These are phyloP conservation scores for Lachnellula arida DNA, from an alignment of 2,329 filamentous ascomycete species.

Conservation along the genomic window DNA sequence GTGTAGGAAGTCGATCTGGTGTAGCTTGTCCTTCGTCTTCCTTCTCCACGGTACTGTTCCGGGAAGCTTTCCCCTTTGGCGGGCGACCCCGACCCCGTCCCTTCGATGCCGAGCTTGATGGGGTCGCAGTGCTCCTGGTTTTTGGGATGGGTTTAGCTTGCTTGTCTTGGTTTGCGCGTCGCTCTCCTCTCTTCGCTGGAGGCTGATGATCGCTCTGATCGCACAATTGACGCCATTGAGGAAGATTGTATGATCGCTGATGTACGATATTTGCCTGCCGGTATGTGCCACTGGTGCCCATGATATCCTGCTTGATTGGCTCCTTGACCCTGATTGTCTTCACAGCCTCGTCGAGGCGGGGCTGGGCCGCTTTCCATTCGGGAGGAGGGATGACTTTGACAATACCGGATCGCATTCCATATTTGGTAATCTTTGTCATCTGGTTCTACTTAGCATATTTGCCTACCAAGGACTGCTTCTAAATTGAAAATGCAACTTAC, in stretches of 20 bases:
- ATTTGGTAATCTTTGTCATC: conserved; percentile 79
- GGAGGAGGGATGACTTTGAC: conserved; percentile 90
- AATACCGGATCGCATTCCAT: conserved; percentile 97
- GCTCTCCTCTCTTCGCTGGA: conserved; percentile 81
- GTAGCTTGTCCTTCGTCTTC: conserved; percentile 38
- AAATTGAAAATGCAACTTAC: conserved; percentile 46
- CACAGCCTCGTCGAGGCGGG: conserved; percentile 74
- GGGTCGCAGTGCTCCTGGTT: conserved; percentile 22
- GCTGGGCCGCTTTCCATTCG: conserved; percentile 85
- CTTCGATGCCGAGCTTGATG: conserved; percentile 15
- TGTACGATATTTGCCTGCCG: conserved; percentile 97
- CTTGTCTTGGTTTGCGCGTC: conserved; percentile 48
- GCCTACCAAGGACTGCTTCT: neutral
- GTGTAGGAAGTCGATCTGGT: conserved; percentile 45
- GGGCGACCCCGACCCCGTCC: conserved; percentile 21
- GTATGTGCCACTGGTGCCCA: conserved; percentile 91
- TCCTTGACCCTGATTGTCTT: conserved; percentile 93
- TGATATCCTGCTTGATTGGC: conserved; percentile 97
- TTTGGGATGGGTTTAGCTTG: conserved; percentile 31
- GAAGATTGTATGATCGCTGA: conserved; percentile 91
- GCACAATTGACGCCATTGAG: conserved; percentile 90
- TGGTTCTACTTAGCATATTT: conserved; percentile 31
- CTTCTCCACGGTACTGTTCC: conserved; percentile 13
- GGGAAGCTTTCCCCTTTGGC: conserved; percentile 21
- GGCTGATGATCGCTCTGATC: conserved; percentile 95